phyloP scores from a whole-genome alignment of 768 basidiomycete species.

The Gyrodon lividus region DNA sequence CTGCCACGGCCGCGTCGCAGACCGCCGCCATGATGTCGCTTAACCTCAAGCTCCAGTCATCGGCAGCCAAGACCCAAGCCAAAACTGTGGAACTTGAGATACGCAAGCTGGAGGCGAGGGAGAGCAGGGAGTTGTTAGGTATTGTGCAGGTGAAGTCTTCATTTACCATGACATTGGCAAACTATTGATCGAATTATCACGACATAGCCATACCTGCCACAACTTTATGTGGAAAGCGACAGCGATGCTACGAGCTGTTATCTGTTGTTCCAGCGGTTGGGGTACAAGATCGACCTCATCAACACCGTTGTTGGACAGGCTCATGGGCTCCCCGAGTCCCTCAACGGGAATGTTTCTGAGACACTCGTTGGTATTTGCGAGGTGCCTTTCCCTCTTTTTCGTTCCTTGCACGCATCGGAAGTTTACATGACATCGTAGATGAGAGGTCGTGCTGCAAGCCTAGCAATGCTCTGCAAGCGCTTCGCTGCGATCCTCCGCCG shows the following conservation, averaged over 20 bases:
- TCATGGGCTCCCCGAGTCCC: conserved; percentile 81
- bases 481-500: conserved; percentile 82
- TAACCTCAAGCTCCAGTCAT: conserved; percentile 91
- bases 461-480: conserved; percentile 84
- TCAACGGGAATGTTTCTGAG: conserved; percentile 81
- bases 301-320: conserved; percentile 78
- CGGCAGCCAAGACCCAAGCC: conserved; percentile 88
- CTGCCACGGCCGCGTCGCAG: conserved; percentile 80
- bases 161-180: neutral
- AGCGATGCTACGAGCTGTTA: conserved; percentile 86
- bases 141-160: conserved; percentile 69
- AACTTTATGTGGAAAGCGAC: conserved; percentile 87
- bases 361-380: conserved; percentile 93
- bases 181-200: conserved; percentile 1
- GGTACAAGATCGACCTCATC: conserved; percentile 84
- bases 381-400: conserved; percentile 40
- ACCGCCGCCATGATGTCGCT: conserved; percentile 92
- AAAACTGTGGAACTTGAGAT: conserved; percentile 88
- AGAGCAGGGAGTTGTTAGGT: conserved; percentile 72
- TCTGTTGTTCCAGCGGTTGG: conserved; percentile 89
- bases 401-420: neutral
- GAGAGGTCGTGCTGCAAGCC: conserved; percentile 75
- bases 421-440: conserved; percentile 48
- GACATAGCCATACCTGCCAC: conserved; percentile 82
- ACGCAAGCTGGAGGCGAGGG: conserved; percentile 78